Base-by-base conservation (phyloP, 2,329 filamentous ascomycete genomes). In the Cladosporium sp. region DNA sequence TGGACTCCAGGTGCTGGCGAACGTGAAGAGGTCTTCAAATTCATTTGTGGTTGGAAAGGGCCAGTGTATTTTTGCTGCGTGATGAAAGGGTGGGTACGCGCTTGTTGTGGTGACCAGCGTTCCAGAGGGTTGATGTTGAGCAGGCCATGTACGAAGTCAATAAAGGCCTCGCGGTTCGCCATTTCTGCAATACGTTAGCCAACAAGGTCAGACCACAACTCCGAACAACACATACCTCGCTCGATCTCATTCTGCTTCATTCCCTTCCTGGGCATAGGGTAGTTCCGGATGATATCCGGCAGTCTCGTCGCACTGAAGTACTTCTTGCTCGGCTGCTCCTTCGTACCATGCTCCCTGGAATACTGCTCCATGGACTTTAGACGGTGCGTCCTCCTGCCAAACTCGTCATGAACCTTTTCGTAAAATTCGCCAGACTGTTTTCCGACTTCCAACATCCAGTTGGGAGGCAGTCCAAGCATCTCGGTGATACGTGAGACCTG, bases 391-490 rank as follows among this genome's bases (percentile, higher is more conserved):
- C 90, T 85, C 57, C 93, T 82, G 33, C 92, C 92, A 63, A 88
- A 98, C 64, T 98, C 93, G 64, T 98, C 93, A 56, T 84, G 82
- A 12, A 78, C 77, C 72, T 96, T 96, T 69, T 98, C 92, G 62
- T 95, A 98, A 67, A 98, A 98, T 61, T 97, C 91, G 38, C 89
- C 88, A 1, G 92, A 88, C 68, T 98, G 93, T 71, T 98, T 98
- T 61, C 93, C 93, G 80, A 95, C 94, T 67, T 98, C 93, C 50
- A 98, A 80, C 93, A 98, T 98, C 93, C 93, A 98, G 57, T 90
- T 94, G 32, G 90, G 92, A 1, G 93, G 92, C 58, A 95, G 84
- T 9, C 93, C 93, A 7, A 98, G 80, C 93, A 98, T 98, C 71
- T 98, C 93, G 18, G 93, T 91, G 56, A 98, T 98, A 47, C 93